Evolutionary conservation across 2,329 filamentous ascomycete species (phyloP).

Genomic region (Onygenales sp.): DNA sequence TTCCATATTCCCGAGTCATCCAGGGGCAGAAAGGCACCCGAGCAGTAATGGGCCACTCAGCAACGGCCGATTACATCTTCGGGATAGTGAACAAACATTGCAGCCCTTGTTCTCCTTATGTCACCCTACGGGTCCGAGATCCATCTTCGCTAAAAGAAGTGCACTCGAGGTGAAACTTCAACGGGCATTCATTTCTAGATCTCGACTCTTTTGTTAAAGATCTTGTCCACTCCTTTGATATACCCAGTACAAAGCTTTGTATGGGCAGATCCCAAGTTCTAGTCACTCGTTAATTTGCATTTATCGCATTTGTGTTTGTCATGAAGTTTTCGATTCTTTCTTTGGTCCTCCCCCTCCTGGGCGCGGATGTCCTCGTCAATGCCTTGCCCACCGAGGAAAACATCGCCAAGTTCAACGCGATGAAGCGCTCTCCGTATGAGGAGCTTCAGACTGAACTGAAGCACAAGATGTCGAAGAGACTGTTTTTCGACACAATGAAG

Average conservation of each 20-base stretch:
- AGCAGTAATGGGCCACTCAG: too few species aligned
- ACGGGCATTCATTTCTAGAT: neutral
- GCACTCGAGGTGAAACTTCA: neutral
- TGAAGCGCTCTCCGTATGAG: neutral
- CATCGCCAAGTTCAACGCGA: neutral
- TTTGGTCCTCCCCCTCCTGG: neutral
- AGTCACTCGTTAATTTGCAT: neutral
- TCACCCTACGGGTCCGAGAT: too few species aligned
- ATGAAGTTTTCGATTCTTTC: constrained; percentile 2
- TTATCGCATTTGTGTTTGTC: neutral
- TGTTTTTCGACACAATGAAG: neutral
- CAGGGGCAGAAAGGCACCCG: too few species aligned
- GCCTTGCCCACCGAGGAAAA: neutral
- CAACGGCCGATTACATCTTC: too few species aligned
- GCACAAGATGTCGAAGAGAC: neutral
- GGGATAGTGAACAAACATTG: too few species aligned
- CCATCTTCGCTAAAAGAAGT: neutral
- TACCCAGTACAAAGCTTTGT: neutral
- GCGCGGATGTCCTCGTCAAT: constrained; percentile 1
- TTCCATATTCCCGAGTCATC: too few species aligned
- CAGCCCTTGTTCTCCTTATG: too few species aligned
- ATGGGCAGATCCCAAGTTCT: neutral
- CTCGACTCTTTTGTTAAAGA: neutral
- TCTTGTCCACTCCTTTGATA: neutral
- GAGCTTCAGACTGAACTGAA: neutral